Base-by-base conservation (phyloP, 306 rosid species). In the Malus sylvestris region DNA sequence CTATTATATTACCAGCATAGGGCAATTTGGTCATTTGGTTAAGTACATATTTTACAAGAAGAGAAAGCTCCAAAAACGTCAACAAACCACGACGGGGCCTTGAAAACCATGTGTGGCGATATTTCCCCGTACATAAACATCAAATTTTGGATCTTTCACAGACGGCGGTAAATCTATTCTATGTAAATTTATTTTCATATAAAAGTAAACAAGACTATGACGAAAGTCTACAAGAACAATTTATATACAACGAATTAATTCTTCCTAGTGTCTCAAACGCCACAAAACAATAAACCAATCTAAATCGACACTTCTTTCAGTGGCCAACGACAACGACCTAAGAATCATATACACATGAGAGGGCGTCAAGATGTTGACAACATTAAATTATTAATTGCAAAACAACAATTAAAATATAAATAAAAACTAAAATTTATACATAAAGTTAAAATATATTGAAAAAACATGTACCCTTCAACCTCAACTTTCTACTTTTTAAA, bases 291-390 rank as follows among this genome's bases (percentile, higher is more conserved):
- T 51, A 51, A 42, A 16, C 1, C 7, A 1, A 0, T 49, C 5
- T 49, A 18, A 51, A 8, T 51, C 55, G 8, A 5, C 20, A 23
- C 68, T 25, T 11, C 68, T 23, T 8, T 20, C 3, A 62, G 6
- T 42, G n/a, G 27, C 46, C 13, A 45, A 0, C 12, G 32, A 61
- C 45, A 19, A 30, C 13, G 59, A 74, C 61, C 70, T 20, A 12
- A 16, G 46, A 62, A 74, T 62, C 45, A 18, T 44, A 5, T 29
- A n/a, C 29, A 5, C 45, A 19, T 5, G 58, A 27, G 60, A 45
- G 16, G 60, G n/a, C 16, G 61, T 74, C 78, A 62, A 62, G 62
- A 74, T 10, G 66, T 52, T 27, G 60, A 73, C 44, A 44, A 11
- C 59, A 20, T 74, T 27, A 30, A 18, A 44, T 74, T 62, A 74